Evolutionary conservation across 768 basidiomycete genomes (phyloP).

Genomic region (Neoboletus magnificus): DNA sequence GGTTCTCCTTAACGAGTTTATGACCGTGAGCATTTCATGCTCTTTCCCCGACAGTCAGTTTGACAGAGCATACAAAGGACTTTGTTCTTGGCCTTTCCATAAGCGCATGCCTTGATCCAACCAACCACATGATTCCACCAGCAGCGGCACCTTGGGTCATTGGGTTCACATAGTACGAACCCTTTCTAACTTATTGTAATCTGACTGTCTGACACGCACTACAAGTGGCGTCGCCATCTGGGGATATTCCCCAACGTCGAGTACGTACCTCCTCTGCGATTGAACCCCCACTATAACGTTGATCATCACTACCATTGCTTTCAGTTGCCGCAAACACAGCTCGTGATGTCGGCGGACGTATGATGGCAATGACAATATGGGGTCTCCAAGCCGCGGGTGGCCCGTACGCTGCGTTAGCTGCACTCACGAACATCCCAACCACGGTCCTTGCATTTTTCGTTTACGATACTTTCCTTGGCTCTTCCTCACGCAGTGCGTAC

Average conservation of each 20-base stretch:
- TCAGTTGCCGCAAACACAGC: constrained; percentile 62
- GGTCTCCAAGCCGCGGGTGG: constrained; percentile 51
- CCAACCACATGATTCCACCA: constrained; percentile 57
- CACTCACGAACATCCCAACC: constrained; percentile 65
- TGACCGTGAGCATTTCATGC: constrained; percentile 25
- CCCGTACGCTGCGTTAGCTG: constrained; percentile 57
- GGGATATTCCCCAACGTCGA: constrained; percentile 52
- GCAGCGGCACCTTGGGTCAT: constrained; percentile 49
- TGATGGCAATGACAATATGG: constrained; percentile 62
- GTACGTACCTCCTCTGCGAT: constrained; percentile 28
- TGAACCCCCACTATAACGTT: not conserved
- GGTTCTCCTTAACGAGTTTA: constrained; percentile 40
- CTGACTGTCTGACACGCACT: not conserved
- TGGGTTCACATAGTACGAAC: constrained; percentile 55
- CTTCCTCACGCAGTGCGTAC: constrained; percentile 55
- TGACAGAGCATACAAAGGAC: constrained; percentile 10
- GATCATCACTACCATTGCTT: not conserved
- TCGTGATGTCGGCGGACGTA: constrained; percentile 63
- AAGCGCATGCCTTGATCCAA: constrained; percentile 40
- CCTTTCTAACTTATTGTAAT: not conserved
- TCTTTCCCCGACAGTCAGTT: not conserved
- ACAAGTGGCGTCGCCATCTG: constrained; percentile 56
- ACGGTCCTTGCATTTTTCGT: constrained; percentile 51
- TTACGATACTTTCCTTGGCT: constrained; percentile 56
- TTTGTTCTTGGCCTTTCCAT: constrained; percentile 22